phyloP scores from a whole-genome alignment of 139 green algal genomes.

The Volvox reticuliferus region DNA sequence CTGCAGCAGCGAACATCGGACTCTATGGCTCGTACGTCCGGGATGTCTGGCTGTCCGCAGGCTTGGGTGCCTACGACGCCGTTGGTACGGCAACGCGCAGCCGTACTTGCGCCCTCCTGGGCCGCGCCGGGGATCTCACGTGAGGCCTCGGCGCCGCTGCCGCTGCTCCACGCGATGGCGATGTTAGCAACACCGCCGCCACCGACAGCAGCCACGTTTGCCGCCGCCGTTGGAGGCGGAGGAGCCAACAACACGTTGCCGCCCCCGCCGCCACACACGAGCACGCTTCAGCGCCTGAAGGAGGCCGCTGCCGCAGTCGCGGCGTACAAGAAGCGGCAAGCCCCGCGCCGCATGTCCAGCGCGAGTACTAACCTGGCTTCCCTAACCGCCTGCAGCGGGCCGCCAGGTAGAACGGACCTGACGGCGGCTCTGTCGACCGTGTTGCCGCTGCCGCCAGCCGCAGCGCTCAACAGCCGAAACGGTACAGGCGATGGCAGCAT shows the following conservation, averaged over 20 bases:
- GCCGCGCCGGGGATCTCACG: too few relatives aligned
- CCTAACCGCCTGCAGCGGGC: neutral
- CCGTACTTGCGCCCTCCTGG: too few relatives aligned
- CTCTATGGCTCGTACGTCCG: too few relatives aligned
- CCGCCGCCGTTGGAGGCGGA: neutral
- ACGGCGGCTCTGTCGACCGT: too few relatives aligned
- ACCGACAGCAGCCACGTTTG: neutral
- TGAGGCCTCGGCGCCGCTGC: neutral
- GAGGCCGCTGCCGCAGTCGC: neutral
- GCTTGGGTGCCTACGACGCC: too few relatives aligned
- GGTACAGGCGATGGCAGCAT: too few relatives aligned
- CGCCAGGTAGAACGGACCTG: too few relatives aligned
- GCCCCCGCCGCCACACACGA: neutral
- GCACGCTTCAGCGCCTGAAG: neutral
- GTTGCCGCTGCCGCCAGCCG: too few relatives aligned
- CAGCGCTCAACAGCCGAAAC: too few relatives aligned
- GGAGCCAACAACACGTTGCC: neutral
- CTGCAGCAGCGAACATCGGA: neutral
- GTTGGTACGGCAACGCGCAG: too few relatives aligned
- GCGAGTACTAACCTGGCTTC: neutral
- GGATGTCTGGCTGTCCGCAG: too few relatives aligned
- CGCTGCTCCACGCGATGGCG: conserved; percentile 1
- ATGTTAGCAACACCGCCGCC: neutral
- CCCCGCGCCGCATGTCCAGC: neutral
- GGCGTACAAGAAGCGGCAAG: neutral